Evolutionary conservation across 805 yeast genomes (phyloP).

Genomic region (Zygotorulaspora chibaensis): DNA sequence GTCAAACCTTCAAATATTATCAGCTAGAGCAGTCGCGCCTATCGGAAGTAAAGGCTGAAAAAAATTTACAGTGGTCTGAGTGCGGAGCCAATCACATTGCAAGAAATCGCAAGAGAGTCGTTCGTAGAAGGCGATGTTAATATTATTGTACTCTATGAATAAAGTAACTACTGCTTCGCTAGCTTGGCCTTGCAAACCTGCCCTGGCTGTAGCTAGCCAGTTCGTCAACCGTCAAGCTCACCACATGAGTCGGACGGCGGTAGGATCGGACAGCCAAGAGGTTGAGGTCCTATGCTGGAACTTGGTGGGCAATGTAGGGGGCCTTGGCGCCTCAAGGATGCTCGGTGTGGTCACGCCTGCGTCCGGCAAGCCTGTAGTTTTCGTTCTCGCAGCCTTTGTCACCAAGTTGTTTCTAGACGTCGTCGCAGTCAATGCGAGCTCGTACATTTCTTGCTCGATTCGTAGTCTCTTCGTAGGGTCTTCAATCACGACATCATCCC

Average conservation of each 20-base stretch:
- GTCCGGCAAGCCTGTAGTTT: too few species aligned
- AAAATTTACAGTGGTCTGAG: constrained; percentile 3
- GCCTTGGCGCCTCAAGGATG: too few species aligned
- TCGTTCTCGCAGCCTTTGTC: neutral
- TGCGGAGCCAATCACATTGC: constrained; percentile 14
- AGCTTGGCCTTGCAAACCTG: neutral
- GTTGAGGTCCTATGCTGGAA: constrained; percentile 9
- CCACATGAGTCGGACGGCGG: constrained; percentile 11
- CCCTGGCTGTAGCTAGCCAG: neutral
- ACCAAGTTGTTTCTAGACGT: neutral
- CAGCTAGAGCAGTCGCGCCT: constrained; percentile 5
- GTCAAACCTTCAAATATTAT: neutral
- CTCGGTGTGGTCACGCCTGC: too few species aligned
- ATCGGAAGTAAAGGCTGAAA: constrained; percentile 7
- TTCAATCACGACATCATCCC: constrained; percentile 13
- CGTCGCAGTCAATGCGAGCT: constrained; percentile 4
- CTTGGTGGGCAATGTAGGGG: constrained; percentile 1
- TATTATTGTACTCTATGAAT: too few species aligned
- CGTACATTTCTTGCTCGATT: constrained; percentile 14
- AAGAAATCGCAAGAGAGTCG: constrained; percentile 3
- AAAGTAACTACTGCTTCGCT: too few species aligned
- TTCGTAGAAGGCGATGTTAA: neutral
- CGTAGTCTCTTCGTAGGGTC: neutral
- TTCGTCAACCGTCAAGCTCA: constrained; percentile 2
- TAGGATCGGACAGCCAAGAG: constrained; percentile 2